Base-by-base conservation (phyloP, 2,329 filamentous ascomycete genomes). In the Rhexocercosporidium sp. region DNA sequence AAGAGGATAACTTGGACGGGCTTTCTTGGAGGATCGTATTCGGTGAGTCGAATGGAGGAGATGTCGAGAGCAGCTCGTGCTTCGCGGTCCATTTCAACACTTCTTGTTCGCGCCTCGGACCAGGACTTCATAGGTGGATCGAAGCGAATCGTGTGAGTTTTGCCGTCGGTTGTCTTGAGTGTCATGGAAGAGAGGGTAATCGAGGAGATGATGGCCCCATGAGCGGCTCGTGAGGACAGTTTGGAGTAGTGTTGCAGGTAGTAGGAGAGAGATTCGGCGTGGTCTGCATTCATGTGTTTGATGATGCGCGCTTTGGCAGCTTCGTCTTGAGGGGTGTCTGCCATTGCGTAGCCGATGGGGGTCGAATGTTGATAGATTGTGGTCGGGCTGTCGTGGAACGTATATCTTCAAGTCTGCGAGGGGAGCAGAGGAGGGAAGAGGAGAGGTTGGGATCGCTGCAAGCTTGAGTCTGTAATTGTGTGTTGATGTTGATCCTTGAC, bases 201-300 rank as follows among this genome's bases (percentile, higher is more conserved):
- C 77, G 94, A 90, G 64, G 84, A 81, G 71, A 97, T 82, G 46
- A 82, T 79, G 22, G 92, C 88, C 22, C 82, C 81, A 66, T 86
- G 81, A 59, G 90, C 85, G 59, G 84, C 80, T 67, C 81, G 78
- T 8, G 84, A 75, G 18, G 89, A 85, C 53, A 92, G 82, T 18
- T 82, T 78, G 76, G 82, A 83, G 81, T 89, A 93, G 78, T 93
- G 87, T 70, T 89, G 89, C n/a, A 96, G 86, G 79, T 94, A 97
- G 76, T 91, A 85, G 66, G 86, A 82, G 59, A 97, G 88, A 66
- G 93, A 92, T 73, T 88, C 85, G 61, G 85, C 82, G 81, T 97
- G 95, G 79, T 95, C 91, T 51, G 83, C 82, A 81, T 97, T 97
- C 92, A 97, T 96, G 82, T 97, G 94, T 39, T 83, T 83, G 76